These are phyloP conservation scores for Aspergillus cristatus DNA, from an alignment of 495 filamentous ascomycete species.

Conservation along the genomic window DNA sequence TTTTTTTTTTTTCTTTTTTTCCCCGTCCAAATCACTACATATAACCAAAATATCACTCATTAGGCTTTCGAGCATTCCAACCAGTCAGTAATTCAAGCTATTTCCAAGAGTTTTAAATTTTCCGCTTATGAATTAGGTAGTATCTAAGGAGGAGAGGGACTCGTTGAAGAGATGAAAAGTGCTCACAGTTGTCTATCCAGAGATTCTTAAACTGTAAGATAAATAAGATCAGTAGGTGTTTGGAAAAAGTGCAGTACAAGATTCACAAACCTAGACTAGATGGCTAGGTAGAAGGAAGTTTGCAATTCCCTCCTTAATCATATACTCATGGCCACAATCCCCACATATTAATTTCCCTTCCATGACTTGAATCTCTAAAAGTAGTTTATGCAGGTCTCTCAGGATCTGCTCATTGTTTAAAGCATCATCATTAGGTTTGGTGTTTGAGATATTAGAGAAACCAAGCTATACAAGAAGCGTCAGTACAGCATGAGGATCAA, in stretches of 20 bases:
- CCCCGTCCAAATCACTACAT: background rate
- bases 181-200: too few species aligned
- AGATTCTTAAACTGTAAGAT: too few species aligned
- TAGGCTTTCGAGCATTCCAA: too few species aligned
- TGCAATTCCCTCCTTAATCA: slow-evolving; percentile 86
- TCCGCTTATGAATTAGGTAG: too few species aligned
- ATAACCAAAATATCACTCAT: too few species aligned
- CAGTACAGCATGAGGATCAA: background rate
- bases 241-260: too few species aligned
- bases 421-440: slow-evolving; percentile 49
- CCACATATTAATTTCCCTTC: slow-evolving; percentile 86
- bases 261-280: slow-evolving; percentile 52
- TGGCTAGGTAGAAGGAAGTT: slow-evolving; percentile 94
- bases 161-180: too few species aligned
- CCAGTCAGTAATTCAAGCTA: too few species aligned
- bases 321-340: slow-evolving; percentile 86
- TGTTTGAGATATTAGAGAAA: slow-evolving; percentile 65
- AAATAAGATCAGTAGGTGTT: too few species aligned
- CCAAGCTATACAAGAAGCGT: slow-evolving; percentile 48
- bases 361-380: slow-evolving; percentile 82
- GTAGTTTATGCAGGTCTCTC: slow-evolving; percentile 66
- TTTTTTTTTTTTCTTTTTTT: slow-evolving; percentile 2
- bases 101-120: too few species aligned
- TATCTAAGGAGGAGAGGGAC: too few species aligned
- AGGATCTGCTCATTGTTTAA: slow-evolving; percentile 54